Conservation (phyloP, 2,329 filamentous ascomycete species). For the Aspergillus intermedius region DNA sequence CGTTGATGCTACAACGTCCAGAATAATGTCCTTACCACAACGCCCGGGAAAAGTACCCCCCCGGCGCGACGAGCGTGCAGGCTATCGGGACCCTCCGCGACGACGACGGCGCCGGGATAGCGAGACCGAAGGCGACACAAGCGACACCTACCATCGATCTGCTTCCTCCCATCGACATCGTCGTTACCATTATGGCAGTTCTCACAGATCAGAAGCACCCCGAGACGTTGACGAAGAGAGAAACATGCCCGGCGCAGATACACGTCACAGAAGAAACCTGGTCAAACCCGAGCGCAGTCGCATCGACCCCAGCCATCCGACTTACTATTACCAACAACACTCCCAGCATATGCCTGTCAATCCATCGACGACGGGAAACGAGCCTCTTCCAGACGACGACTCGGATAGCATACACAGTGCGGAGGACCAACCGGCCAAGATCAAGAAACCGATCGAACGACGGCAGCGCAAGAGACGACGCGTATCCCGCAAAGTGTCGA, state of each 20-base stretch:
- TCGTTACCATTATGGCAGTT: slow-evolving; percentile 39
- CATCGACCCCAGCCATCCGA: slow-evolving; percentile 80
- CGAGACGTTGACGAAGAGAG: slow-evolving; percentile 46
- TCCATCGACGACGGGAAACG: slow-evolving; percentile 87
- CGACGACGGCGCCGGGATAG: slow-evolving; percentile 65
- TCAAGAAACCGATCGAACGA: slow-evolving; percentile 15
- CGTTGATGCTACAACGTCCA: slow-evolving; percentile 4
- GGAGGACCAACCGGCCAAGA: slow-evolving; percentile 30
- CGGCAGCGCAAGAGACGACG: slow-evolving; percentile 49
- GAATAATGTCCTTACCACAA: slow-evolving; percentile 47
- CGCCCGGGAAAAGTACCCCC: slow-evolving; percentile 59
- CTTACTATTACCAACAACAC: slow-evolving; percentile 94
- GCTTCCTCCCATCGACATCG: slow-evolving; percentile 34
- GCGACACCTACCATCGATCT: slow-evolving; percentile 28
- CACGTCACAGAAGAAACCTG: slow-evolving; percentile 74
- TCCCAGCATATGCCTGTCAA: slow-evolving; percentile 85
- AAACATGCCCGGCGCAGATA: slow-evolving; percentile 45
- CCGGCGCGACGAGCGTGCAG: slow-evolving; percentile 54
- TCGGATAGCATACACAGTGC: slow-evolving; percentile 59
- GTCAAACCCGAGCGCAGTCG: slow-evolving; percentile 82
- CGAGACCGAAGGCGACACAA: slow-evolving; percentile 52
- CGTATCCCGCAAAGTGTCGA: slow-evolving; percentile 56
- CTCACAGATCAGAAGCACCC: slow-evolving; percentile 30
- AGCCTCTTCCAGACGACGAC: slow-evolving; percentile 60
- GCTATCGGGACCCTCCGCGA: slow-evolving; percentile 62